These are phyloP conservation scores for Wickerhamomyces queroliae DNA, from an alignment of 805 yeast genomes.

Conservation along the genomic window DNA sequence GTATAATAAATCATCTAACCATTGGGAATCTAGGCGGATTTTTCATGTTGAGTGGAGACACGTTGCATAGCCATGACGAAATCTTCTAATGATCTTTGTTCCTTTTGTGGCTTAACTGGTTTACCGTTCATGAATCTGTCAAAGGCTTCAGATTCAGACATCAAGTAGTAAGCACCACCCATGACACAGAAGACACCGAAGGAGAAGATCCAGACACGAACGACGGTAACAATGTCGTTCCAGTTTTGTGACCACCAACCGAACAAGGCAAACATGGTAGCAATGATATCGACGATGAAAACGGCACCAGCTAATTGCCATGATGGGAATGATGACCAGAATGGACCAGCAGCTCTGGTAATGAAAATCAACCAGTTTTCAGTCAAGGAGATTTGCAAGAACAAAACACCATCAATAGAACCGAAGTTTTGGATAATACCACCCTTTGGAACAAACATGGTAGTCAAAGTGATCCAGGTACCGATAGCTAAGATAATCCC, in stretches of 20 bases:
- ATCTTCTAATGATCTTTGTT: constrained; percentile 72
- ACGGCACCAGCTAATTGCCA: constrained; percentile 98
- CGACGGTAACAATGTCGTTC: constrained; percentile 93
- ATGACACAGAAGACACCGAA: constrained; percentile 94
- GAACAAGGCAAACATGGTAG: constrained; percentile 87
- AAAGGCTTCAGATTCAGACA: constrained; percentile 76
- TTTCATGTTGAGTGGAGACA: constrained; percentile 87
- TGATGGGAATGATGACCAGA: constrained; percentile 95
- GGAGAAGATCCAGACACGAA: constrained; percentile 92
- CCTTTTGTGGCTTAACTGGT: constrained; percentile 49
- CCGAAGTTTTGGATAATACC: constrained; percentile 97
- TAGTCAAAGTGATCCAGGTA: constrained; percentile 92
- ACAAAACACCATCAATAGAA: constrained; percentile 86
- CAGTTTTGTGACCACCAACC: constrained; percentile 99
- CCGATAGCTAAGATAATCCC: constrained; percentile 86
- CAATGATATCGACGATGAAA: constrained; percentile 80
- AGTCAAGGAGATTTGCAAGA: constrained; percentile 90
- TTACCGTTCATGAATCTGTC: constrained; percentile 84
- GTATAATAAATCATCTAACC: neutral
- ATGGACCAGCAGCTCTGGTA: constrained; percentile 96
- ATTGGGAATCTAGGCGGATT: constrained; percentile 45
- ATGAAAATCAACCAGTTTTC: constrained; percentile 97
- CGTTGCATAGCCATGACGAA: constrained; percentile 83
- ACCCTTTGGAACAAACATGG: constrained; percentile 86
- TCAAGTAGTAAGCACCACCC: constrained; percentile 95